Base-by-base conservation (phyloP, 805 yeast species). In the Priceomyces carsonii region DNA sequence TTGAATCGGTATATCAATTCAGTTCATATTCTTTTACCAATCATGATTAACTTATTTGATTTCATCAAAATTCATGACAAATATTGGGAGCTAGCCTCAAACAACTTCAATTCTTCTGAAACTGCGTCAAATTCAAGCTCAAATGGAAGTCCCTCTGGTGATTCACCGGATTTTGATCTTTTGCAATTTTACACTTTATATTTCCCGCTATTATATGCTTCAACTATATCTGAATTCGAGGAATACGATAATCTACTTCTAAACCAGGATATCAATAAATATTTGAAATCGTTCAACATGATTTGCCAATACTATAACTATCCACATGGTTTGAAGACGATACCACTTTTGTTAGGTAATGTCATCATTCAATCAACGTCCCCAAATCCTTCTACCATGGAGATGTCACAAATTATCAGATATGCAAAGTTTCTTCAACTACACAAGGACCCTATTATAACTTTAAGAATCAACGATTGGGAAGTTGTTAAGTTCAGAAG, bases 381-480 rank as follows among this genome's bases (percentile, higher is more conserved):
- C 18, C 83, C 77, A 26, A 77, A 74, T 44, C 82, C 74, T 22
- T 75, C 76, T 25, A 67, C 75, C 18, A 71, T 73, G 66, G 80
- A 67, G 35, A 71, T 77, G 66, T 73, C 81, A 0, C 71, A 70
- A 18, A 68, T 79, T 29, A 75, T 77, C 2, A 52, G 83, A 28
- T 73, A 75, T 40, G 80, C 82, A 1, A 80, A 79, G 45, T 61
- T 73, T 28, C 58, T 77, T 20, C 77, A 77, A 35, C 51, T 80
- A 22, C 79, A 80, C 45, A 71, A 79, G 49, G 85, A 80, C 47
- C 85, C 85, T 3, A 63, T 73, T n/a, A 57, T 67, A 1, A 69
- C 73, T 29, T 73, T 79, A 39, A 67, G 72, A 26, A 65, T 77
- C 23, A 61, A 67, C 2, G 75, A 77, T 42, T 59, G 66, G 50